phyloP scores from a whole-genome alignment of 176 grass and related monocot genomes.

The Bonia amplexicaulis region DNA sequence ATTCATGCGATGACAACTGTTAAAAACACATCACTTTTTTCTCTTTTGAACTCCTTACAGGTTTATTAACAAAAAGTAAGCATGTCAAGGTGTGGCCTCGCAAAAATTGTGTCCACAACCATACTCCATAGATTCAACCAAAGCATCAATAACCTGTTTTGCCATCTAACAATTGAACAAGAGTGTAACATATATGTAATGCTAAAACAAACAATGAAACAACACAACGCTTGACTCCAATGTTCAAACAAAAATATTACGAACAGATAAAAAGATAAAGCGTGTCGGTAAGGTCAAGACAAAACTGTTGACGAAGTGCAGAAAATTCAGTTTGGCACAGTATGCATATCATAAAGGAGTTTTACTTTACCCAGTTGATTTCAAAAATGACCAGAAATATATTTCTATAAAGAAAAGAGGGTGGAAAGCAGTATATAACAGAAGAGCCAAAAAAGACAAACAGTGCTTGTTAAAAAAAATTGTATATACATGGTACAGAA shows the following conservation, averaged over 20 bases:
- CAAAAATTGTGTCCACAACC: background rate
- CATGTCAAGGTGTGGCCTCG: background rate
- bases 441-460: background rate
- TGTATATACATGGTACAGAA: background rate
- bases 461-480: background rate
- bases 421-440: background rate
- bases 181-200: background rate
- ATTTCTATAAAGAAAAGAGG: background rate
- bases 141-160: background rate
- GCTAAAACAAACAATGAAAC: background rate
- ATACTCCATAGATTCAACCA: background rate
- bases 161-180: background rate
- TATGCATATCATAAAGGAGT: background rate
- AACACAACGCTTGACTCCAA: background rate
- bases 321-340: background rate
- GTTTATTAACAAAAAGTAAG: background rate
- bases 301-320: background rate
- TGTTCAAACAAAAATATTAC: background rate
- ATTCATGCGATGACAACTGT: background rate
- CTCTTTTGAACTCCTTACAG: background rate
- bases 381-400: background rate
- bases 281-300: background rate
- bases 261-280: background rate
- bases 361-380: conserved; percentile 1
- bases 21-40: background rate